These are phyloP conservation scores for Pichia sp. DNA, from an alignment of 1,139 yeast species.

Conservation along the genomic window DNA sequence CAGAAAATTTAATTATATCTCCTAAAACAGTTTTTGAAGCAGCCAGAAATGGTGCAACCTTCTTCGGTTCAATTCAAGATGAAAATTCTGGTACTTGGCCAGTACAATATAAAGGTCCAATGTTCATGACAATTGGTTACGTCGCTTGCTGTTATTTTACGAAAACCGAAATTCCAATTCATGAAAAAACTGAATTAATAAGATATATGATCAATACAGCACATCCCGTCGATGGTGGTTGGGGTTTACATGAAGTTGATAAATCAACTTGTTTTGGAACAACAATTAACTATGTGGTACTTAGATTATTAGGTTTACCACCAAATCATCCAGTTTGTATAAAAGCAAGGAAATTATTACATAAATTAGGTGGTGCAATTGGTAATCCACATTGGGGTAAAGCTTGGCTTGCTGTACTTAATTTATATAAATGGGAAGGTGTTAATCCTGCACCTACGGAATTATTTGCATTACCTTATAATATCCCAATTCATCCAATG, in stretches of 20 bases:
- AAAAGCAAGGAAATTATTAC: constrained; percentile 72
- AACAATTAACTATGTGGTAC: constrained; percentile 70
- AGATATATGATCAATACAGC: constrained; percentile 83
- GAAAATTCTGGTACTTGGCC: constrained; percentile 77
- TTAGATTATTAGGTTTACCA: constrained; percentile 72
- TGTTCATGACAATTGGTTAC: constrained; percentile 93
- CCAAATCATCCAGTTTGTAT: constrained; percentile 70
- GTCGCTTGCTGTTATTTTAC: constrained; percentile 71
- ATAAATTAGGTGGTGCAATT: constrained; percentile 78
- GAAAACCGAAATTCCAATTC: constrained; percentile 61
- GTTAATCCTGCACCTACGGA: constrained; percentile 99
- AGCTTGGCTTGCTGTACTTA: constrained; percentile 76
- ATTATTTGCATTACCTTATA: constrained; percentile 80
- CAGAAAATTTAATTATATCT: background rate
- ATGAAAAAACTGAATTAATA: constrained; percentile 60
- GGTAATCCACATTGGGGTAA: constrained; percentile 98
- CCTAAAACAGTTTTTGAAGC: constrained; percentile 51
- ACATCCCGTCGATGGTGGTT: constrained; percentile 99
- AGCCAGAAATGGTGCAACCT: constrained; percentile 69
- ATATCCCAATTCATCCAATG: constrained; percentile 83
- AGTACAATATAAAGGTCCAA: constrained; percentile 92
- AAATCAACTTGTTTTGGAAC: constrained; percentile 96
- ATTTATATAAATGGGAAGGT: constrained; percentile 89
- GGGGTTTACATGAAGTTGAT: constrained; percentile 93
- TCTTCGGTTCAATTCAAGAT: constrained; percentile 65